phyloP scores from a whole-genome alignment of 495 filamentous ascomycete genomes.

The Platismatia glauca region DNA sequence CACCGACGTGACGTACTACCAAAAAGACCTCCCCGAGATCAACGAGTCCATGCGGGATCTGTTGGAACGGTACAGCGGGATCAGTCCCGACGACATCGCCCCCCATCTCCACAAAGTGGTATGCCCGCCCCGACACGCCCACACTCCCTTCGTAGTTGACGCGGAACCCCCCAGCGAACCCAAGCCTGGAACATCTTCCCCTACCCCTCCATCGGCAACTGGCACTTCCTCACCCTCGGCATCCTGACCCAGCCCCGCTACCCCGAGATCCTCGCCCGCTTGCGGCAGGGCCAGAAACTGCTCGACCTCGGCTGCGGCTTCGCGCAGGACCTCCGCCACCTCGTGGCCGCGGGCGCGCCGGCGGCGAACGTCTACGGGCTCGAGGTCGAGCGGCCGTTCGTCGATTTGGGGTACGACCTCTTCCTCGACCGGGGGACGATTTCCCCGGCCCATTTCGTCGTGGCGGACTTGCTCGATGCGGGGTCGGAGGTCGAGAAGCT shows the following conservation, averaged over 20 bases:
- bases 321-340: slow-evolving; percentile 38
- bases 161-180: too few relatives aligned
- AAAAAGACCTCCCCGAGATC: not conserved
- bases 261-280: slow-evolving; percentile 33
- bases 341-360: slow-evolving; percentile 38
- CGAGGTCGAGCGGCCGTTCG: slow-evolving; percentile 40
- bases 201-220: slow-evolving; percentile 46
- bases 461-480: slow-evolving; percentile 39
- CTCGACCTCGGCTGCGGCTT: slow-evolving; percentile 44
- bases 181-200: too few relatives aligned
- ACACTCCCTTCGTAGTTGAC: too few relatives aligned
- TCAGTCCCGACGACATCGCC: not conserved
- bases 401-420: slow-evolving; percentile 43
- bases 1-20: not conserved
- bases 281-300: slow-evolving; percentile 29
- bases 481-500: slow-evolving; percentile 26
- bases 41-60: not conserved
- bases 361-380: slow-evolving; percentile 35
- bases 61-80: not conserved
- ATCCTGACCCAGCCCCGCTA: slow-evolving; percentile 30
- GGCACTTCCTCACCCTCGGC: slow-evolving; percentile 41
- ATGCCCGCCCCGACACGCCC: too few relatives aligned
- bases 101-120: not conserved
- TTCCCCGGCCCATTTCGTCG: slow-evolving; percentile 11
- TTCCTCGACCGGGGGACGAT: slow-evolving; percentile 37